These are phyloP conservation scores for Calonectria fujianensis DNA, from an alignment of 2,329 filamentous ascomycete species.

Conservation along the genomic window DNA sequence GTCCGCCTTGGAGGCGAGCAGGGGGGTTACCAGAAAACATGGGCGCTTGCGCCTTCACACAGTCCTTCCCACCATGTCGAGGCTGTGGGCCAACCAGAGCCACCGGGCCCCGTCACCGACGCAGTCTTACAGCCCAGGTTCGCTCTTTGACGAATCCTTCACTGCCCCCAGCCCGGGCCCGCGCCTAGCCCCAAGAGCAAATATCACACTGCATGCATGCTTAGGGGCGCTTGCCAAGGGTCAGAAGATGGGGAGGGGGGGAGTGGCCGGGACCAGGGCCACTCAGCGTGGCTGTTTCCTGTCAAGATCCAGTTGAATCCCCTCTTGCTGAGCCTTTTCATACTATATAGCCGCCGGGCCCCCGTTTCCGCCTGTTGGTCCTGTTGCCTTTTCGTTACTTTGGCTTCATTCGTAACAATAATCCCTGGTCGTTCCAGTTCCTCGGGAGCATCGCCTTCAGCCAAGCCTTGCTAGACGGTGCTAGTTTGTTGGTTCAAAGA, in stretches of 20 bases:
- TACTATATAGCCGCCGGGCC: slow-evolving; percentile 56
- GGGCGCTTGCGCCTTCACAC: slow-evolving; percentile 57
- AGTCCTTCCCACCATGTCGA: slow-evolving; percentile 47
- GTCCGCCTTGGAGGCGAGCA: slow-evolving; percentile 39
- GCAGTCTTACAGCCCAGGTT: slow-evolving; percentile 39
- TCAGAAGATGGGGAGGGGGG: slow-evolving; percentile 18
- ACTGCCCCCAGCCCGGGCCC: slow-evolving; percentile 38
- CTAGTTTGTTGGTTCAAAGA: slow-evolving; percentile 48
- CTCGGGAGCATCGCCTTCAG: slow-evolving; percentile 48
- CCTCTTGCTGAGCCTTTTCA: slow-evolving; percentile 37
- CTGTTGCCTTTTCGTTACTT: slow-evolving; percentile 44
- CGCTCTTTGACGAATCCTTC: slow-evolving; percentile 48
- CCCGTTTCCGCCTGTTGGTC: slow-evolving; percentile 50
- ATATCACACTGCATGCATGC: slow-evolving; percentile 58
- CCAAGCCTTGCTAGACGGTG: slow-evolving; percentile 45
- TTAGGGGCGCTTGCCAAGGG: slow-evolving; percentile 55
- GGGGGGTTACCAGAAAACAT: slow-evolving; percentile 41
- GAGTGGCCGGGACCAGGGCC: slow-evolving; percentile 37
- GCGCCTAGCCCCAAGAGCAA: slow-evolving; percentile 48
- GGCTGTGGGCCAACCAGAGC: slow-evolving; percentile 49
- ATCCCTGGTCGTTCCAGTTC: slow-evolving; percentile 53
- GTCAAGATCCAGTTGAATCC: slow-evolving; percentile 41
- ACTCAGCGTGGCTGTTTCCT: slow-evolving; percentile 37
- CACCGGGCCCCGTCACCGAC: slow-evolving; percentile 31
- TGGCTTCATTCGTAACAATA: slow-evolving; percentile 46